Conservation (phyloP, 2,329 filamentous ascomycete genomes). For the Rhynchosporium secalis region DNA sequence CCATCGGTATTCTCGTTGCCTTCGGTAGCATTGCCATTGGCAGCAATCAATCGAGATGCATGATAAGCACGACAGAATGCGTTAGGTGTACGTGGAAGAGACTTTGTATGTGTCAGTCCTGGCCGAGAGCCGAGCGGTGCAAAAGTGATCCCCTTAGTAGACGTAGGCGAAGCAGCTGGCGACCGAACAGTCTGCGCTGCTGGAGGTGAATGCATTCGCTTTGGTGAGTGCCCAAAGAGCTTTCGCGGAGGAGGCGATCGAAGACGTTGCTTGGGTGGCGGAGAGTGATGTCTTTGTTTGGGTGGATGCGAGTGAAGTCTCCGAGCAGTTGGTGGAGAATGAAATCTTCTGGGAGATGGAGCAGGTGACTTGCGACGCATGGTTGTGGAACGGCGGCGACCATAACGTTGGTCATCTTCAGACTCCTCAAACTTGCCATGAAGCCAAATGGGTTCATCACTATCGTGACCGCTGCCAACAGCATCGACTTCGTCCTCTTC, state of each 20-base stretch:
- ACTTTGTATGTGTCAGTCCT: constrained; percentile 76
- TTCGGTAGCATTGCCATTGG: constrained; percentile 42
- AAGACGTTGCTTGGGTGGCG: constrained; percentile 41
- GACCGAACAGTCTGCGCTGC: constrained; percentile 55
- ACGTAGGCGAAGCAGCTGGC: constrained; percentile 48
- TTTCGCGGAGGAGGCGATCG: constrained; percentile 63
- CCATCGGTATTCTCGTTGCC: constrained; percentile 47
- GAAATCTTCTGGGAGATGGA: constrained; percentile 62
- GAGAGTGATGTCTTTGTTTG: constrained; percentile 38
- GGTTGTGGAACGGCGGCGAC: constrained; percentile 52
- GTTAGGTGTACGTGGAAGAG: constrained; percentile 76
- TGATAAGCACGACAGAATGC: constrained; percentile 56
- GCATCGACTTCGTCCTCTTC: constrained; percentile 73
- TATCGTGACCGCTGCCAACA: constrained; percentile 56
- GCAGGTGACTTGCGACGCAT: constrained; percentile 44
- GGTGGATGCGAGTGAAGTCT: constrained; percentile 40
- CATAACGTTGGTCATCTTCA: constrained; percentile 53
- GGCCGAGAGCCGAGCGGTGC: constrained; percentile 59
- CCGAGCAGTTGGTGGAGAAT: constrained; percentile 48
- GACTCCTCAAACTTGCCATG: constrained; percentile 71
- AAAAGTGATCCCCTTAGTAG: constrained; percentile 45
- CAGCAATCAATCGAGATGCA: constrained; percentile 47
- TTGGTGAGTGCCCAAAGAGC: constrained; percentile 36
- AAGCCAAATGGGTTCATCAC: constrained; percentile 68
- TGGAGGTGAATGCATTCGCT: constrained; percentile 62